Conservation (phyloP, 495 filamentous ascomycete species). For the Stereocaulon alpinum region DNA sequence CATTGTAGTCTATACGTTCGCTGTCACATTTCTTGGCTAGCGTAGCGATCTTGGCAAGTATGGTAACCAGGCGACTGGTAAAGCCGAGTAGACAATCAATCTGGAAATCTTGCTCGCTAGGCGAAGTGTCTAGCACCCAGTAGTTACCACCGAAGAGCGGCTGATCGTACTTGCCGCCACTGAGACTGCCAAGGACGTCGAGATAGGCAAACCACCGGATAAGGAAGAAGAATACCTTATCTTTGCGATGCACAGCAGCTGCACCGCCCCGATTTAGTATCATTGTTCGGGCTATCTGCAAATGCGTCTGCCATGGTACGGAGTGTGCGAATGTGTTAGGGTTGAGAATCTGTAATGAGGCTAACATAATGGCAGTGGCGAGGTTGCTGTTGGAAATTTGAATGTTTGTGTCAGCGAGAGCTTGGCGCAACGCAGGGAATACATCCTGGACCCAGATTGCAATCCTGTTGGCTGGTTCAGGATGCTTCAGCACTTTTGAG, state of each 20-base stretch:
- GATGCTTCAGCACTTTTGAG: constrained; percentile 61
- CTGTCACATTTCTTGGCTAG: constrained; percentile 61
- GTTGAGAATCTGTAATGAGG: constrained; percentile 77
- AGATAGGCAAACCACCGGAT: constrained; percentile 80
- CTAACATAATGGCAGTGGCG: constrained; percentile 77
- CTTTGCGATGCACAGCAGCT: constrained; percentile 43
- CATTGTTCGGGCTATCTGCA: constrained; percentile 65
- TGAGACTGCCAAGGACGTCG: constrained; percentile 68
- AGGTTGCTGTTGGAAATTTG: constrained; percentile 63
- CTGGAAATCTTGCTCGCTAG: constrained; percentile 48
- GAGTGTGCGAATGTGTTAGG: constrained; percentile 69
- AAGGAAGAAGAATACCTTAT: constrained; percentile 69
- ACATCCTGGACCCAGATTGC: constrained; percentile 70
- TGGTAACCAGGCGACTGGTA: constrained; percentile 55
- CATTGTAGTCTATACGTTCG: constrained; percentile 50
- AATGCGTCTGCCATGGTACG: constrained; percentile 66
- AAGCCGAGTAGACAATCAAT: constrained; percentile 79
- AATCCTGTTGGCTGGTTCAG: constrained; percentile 68
- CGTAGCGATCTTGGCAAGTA: constrained; percentile 64
- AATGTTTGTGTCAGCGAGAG: constrained; percentile 48
- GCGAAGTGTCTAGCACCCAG: constrained; percentile 34
- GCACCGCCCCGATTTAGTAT: constrained; percentile 59
- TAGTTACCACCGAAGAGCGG: constrained; percentile 43
- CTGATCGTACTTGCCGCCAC: constrained; percentile 51
- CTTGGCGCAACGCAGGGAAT: constrained; percentile 60